phyloP scores from a whole-genome alignment of 2,329 filamentous ascomycete genomes.

The Lasiodiplodia gonubiensis region DNA sequence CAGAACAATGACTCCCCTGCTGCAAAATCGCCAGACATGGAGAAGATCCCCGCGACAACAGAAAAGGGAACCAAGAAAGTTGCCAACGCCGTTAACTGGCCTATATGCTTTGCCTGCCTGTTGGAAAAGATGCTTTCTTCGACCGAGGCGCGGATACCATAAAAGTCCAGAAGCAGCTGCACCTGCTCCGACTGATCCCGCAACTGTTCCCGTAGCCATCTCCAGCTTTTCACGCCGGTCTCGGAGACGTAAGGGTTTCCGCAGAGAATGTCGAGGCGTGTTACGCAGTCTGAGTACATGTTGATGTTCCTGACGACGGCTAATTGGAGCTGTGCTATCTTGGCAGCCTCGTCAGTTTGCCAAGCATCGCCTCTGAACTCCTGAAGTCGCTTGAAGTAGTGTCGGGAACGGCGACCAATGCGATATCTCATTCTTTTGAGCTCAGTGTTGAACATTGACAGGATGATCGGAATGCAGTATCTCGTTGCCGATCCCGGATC shows the following conservation, averaged over 20 bases:
- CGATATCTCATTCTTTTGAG: background rate
- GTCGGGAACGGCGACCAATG: background rate
- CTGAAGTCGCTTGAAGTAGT: background rate
- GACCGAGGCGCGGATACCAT: background rate
- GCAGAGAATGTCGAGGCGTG: background rate
- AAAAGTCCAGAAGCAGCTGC: background rate
- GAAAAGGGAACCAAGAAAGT: background rate
- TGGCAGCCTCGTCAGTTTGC: background rate
- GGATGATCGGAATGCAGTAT: background rate
- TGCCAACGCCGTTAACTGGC: background rate
- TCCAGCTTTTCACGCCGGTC: background rate
- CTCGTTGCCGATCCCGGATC: background rate
- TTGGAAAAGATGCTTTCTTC: background rate
- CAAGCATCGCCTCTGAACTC: background rate
- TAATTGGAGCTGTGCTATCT: background rate
- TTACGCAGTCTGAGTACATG: background rate
- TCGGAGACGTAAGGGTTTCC: background rate
- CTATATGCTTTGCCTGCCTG: background rate
- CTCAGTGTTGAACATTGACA: background rate
- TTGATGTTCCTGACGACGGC: background rate
- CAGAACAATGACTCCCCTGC: background rate
- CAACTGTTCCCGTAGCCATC: background rate
- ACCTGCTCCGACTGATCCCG: background rate
- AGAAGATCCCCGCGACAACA: background rate
- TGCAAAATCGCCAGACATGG: background rate